Percentiles rank a stretch among this genome's conserved stretches.
Conservation (phyloP, 768 basidiomycete species). For the Ramaria rubella region DNA sequence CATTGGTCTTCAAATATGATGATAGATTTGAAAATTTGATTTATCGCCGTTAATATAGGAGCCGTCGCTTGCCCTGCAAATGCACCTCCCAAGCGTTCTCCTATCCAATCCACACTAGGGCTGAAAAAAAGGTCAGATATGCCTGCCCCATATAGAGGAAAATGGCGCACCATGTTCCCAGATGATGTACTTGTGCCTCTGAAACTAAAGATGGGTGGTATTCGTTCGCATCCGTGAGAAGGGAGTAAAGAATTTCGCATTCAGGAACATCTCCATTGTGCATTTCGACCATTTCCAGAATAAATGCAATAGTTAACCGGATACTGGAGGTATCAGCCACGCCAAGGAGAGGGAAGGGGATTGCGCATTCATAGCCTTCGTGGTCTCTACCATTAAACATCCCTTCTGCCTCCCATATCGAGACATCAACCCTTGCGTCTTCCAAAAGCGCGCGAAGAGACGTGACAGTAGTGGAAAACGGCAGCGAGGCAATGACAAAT, state of each 20-base stretch:
- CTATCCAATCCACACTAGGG: not conserved
- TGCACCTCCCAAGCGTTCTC: not conserved
- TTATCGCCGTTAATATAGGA: not conserved
- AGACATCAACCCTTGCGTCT: not conserved
- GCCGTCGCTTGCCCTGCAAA: not conserved
- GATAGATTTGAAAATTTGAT: not conserved
- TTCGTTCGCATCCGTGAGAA: not conserved
- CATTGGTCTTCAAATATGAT: not conserved
- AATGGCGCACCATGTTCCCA: not conserved
- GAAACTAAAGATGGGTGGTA: not conserved
- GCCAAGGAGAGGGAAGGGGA: not conserved
- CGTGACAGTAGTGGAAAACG: not conserved
- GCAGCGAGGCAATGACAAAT: not conserved
- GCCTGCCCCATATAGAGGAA: not conserved
- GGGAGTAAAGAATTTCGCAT: not conserved
- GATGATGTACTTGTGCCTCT: not conserved
- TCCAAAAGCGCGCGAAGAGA: not conserved
- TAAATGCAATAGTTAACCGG: not conserved
- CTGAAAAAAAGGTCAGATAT: not conserved
- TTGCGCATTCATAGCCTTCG: not conserved
- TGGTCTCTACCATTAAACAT: not conserved
- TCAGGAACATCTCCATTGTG: not conserved
- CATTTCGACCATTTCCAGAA: not conserved
- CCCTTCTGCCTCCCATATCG: not conserved
- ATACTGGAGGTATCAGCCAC: not conserved